Evolutionary conservation across 345 rosid genomes (phyloP).

Genomic region (Mallotus nudiflorus): DNA sequence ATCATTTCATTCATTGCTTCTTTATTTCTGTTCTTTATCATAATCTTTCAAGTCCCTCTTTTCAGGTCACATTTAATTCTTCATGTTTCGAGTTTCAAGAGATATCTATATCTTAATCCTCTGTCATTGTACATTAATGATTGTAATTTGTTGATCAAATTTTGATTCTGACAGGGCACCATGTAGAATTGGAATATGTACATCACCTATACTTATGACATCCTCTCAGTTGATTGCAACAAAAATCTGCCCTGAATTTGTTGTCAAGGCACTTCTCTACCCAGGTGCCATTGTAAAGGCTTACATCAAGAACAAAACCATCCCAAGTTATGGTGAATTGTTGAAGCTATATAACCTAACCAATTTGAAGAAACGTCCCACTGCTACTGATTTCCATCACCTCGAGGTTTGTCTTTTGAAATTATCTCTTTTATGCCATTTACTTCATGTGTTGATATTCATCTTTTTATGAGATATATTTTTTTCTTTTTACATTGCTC

Average conservation of each 20-base stretch:
- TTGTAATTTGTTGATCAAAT: no score
- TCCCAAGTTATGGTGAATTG: constrained; percentile 46
- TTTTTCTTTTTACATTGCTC: no score
- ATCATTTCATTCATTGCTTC: constrained; percentile 52
- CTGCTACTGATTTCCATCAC: constrained; percentile 43
- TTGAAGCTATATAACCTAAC: constrained; percentile 38
- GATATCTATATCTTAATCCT: neutral
- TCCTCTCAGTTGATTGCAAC: constrained; percentile 57
- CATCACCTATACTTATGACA: constrained; percentile 66
- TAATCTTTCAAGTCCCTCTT: constrained; percentile 78
- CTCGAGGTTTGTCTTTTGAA: constrained; percentile 53
- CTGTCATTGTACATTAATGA: neutral
- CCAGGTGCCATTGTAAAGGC: constrained; percentile 69
- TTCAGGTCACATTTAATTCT: constrained; percentile 56
- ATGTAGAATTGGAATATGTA: constrained; percentile 65
- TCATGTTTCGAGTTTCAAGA: no score
- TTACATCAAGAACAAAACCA: constrained; percentile 20
- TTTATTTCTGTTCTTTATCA: constrained; percentile 41
- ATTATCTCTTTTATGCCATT: neutral
- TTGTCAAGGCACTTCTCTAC: constrained; percentile 62
- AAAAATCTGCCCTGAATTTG: constrained; percentile 47
- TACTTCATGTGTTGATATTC: neutral
- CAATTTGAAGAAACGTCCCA: constrained; percentile 18
- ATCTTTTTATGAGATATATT: neutral
- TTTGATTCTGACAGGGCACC: constrained; percentile 46